Evolutionary conservation across 148 eudicot genomes (phyloP).

Genomic region (Polygonum maritimum): DNA sequence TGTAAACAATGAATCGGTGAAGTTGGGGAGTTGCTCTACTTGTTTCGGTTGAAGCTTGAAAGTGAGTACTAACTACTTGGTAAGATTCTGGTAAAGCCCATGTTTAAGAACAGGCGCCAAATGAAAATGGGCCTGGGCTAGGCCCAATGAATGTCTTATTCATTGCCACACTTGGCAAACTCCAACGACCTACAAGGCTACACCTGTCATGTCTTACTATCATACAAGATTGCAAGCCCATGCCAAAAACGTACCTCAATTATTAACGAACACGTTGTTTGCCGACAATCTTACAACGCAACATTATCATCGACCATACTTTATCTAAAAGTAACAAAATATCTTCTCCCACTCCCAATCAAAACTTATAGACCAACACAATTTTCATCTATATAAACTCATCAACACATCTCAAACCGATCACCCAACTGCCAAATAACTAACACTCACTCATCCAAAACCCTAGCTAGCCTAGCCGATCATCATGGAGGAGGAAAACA

Average conservation of each 20-base stretch:
- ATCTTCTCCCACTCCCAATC: neutral
- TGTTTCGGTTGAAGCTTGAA: too few species aligned
- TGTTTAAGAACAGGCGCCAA: neutral
- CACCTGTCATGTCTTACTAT: neutral
- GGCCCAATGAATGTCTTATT: neutral
- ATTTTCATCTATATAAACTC: neutral
- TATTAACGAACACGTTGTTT: neutral
- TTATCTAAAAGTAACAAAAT: neutral
- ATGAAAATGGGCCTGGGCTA: neutral
- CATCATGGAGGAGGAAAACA: slow-evolving; percentile 3
- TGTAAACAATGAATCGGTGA: too few species aligned
- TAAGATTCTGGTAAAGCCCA: neutral
- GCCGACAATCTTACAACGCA: neutral
- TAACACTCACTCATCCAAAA: neutral
- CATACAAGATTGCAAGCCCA: neutral
- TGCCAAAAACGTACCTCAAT: neutral
- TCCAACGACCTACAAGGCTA: neutral
- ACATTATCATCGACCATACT: neutral
- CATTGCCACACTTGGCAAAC: neutral
- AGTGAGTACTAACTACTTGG: too few species aligned
- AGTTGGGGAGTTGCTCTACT: too few species aligned
- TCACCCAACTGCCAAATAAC: neutral
- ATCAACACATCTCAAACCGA: neutral
- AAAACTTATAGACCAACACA: neutral
- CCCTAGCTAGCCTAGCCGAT: neutral